Evolutionary conservation across 2,329 filamentous ascomycete genomes (phyloP).

Genomic region (Exophiala aquamarina): DNA sequence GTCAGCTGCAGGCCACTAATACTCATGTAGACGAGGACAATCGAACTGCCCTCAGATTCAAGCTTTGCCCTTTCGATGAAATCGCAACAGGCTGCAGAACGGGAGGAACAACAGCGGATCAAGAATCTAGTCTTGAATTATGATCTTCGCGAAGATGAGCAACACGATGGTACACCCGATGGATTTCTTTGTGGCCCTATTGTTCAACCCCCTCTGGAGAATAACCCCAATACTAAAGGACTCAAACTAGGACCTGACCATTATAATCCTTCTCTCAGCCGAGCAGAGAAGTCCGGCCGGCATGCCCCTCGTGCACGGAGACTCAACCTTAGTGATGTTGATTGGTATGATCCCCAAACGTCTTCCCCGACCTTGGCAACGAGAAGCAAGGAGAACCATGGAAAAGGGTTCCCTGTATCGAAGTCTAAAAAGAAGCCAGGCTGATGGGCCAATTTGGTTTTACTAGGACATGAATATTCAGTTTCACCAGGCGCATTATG

Average conservation of each 20-base stretch:
- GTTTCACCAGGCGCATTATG: neutral
- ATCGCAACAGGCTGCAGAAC: conserved; percentile 89
- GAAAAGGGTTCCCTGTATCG: neutral
- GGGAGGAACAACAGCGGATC: conserved; percentile 96
- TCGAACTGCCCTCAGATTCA: conserved; percentile 82
- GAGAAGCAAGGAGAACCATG: neutral
- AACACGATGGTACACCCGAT: conserved; percentile 68
- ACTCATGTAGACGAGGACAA: conserved; percentile 73
- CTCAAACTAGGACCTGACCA: conserved; percentile 41
- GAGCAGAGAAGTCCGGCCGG: conserved; percentile 59
- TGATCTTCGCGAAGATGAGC: conserved; percentile 82
- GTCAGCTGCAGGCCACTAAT: conserved; percentile 13
- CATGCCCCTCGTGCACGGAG: conserved; percentile 81
- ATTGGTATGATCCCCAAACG: conserved; percentile 69
- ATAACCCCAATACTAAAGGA: conserved; percentile 36
- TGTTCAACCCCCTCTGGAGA: conserved; percentile 28
- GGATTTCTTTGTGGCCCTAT: conserved; percentile 41
- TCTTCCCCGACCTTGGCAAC: neutral
- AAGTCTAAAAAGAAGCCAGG: conserved; percentile 26
- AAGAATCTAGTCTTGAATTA: conserved; percentile 97
- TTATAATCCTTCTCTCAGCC: conserved; percentile 37
- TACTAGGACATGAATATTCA: conserved; percentile 14
- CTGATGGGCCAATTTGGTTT: conserved; percentile 24
- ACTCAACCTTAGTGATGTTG: conserved; percentile 92
- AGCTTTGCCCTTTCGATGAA: conserved; percentile 96